Evolutionary conservation across 2,329 filamentous ascomycete genomes (phyloP).

Genomic region (Lasiodiplodia gonubiensis): DNA sequence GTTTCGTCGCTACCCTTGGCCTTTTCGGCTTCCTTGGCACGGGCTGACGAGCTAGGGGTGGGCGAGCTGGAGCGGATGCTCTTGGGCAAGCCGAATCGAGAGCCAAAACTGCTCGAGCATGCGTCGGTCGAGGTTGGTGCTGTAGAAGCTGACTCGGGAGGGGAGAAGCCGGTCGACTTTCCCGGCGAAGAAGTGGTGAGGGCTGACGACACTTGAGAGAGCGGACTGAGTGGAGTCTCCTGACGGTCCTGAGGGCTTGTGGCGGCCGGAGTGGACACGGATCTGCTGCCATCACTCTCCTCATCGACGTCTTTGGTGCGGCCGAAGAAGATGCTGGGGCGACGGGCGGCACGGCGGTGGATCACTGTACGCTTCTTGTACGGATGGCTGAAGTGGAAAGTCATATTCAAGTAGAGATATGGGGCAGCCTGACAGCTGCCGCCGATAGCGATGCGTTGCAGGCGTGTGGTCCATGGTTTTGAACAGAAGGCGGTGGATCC

Average conservation of each 20-base stretch:
- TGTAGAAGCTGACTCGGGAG: constrained; percentile 24
- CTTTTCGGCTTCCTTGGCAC: background rate
- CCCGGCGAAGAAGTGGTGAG: constrained; percentile 17
- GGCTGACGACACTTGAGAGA: constrained; percentile 6
- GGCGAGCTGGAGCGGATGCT: constrained; percentile 17
- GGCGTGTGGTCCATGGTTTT: background rate
- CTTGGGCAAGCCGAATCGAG: constrained; percentile 4
- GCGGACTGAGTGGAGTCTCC: background rate
- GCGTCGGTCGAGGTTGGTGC: constrained; percentile 19
- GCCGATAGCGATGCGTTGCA: background rate
- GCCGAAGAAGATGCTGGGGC: constrained; percentile 24
- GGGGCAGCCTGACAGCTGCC: constrained; percentile 6
- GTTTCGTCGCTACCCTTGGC: constrained; percentile 24
- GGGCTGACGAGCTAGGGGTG: background rate
- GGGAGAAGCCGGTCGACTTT: constrained; percentile 18
- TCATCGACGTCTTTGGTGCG: background rate
- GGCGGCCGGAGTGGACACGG: background rate
- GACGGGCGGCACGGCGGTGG: constrained; percentile 18
- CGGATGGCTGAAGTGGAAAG: constrained; percentile 21
- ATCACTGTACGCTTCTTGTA: constrained; percentile 29
- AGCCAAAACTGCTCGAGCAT: constrained; percentile 11
- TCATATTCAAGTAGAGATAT: constrained; percentile 28
- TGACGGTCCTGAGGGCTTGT: background rate
- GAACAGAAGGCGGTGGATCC: background rate
- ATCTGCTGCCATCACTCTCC: background rate